Evolutionary conservation across 176 grass and related monocot species (phyloP).

Genomic region (Leersia perrieri): DNA sequence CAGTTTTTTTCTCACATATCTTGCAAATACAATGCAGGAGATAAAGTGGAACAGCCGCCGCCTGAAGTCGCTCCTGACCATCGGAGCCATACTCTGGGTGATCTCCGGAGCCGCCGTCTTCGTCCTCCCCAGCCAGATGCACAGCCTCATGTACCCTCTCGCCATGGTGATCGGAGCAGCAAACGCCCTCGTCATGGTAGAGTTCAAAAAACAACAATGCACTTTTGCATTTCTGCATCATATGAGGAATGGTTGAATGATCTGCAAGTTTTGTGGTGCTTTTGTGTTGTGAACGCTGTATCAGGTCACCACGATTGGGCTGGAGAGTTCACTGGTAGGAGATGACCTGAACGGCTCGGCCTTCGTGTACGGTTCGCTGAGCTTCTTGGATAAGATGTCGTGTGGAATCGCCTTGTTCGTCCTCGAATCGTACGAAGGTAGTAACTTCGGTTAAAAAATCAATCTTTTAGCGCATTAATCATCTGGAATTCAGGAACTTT

Average conservation of each 20-base stretch:
- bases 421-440: constrained; percentile 75
- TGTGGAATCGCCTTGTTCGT: constrained; percentile 64
- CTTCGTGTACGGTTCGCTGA: constrained; percentile 73
- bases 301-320: constrained; percentile 56
- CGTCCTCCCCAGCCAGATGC: constrained; percentile 54
- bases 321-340: constrained; percentile 62
- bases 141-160: constrained; percentile 67
- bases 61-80: constrained; percentile 52
- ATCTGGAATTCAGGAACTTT: neutral
- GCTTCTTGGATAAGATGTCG: constrained; percentile 75
- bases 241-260: too few relatives aligned
- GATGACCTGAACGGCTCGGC: constrained; percentile 63
- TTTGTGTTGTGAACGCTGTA: neutral
- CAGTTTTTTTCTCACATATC: neutral
- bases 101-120: constrained; percentile 55
- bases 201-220: neutral
- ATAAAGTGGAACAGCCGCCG: constrained; percentile 61
- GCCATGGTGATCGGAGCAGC: constrained; percentile 57
- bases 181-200: constrained; percentile 62
- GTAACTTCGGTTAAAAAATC: too few relatives aligned
- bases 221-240: neutral
- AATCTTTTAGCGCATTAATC: neutral
- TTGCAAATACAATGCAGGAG: constrained; percentile 38
- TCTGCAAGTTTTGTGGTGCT: neutral
- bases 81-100: constrained; percentile 67